Conservation (phyloP, 805 yeast genomes). For the Nadsonia fulvescens region DNA sequence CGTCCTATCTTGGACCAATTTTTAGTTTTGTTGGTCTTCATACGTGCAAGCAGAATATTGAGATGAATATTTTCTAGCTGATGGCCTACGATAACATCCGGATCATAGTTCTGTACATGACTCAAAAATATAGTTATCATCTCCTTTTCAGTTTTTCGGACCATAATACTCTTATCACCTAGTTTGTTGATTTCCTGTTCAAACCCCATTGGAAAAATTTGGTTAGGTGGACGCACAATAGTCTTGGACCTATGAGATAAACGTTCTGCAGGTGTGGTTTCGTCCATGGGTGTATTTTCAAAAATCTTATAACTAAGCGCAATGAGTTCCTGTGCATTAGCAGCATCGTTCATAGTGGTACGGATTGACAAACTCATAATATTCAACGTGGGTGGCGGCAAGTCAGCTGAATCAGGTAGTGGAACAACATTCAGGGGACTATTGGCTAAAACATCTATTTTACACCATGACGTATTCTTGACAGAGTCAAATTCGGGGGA, state of each 20-base stretch:
- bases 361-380: constrained; percentile 63
- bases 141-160: constrained; percentile 57
- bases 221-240: constrained; percentile 54
- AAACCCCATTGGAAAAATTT: constrained; percentile 61
- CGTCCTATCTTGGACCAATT: constrained; percentile 79
- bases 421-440: constrained; percentile 31
- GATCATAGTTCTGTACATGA: constrained; percentile 57
- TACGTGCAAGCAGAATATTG: constrained; percentile 65
- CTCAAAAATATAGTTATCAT: constrained; percentile 61
- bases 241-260: constrained; percentile 24
- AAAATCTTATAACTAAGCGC: constrained; percentile 65
- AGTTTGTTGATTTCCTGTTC: constrained; percentile 25
- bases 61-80: constrained; percentile 60
- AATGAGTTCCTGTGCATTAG: constrained; percentile 71
- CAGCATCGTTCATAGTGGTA: constrained; percentile 56
- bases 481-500: constrained; percentile 33
- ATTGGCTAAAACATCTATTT: constrained; percentile 5
- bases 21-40: constrained; percentile 53
- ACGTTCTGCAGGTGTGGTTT: constrained; percentile 44
- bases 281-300: constrained; percentile 52
- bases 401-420: constrained; percentile 21
- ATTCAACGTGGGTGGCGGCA: constrained; percentile 46
- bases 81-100: constrained; percentile 84
- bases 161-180: constrained; percentile 25
- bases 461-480: constrained; percentile 3